These are phyloP conservation scores for Trifolium repens DNA, from an alignment of 306 rosid species.

Conservation along the genomic window DNA sequence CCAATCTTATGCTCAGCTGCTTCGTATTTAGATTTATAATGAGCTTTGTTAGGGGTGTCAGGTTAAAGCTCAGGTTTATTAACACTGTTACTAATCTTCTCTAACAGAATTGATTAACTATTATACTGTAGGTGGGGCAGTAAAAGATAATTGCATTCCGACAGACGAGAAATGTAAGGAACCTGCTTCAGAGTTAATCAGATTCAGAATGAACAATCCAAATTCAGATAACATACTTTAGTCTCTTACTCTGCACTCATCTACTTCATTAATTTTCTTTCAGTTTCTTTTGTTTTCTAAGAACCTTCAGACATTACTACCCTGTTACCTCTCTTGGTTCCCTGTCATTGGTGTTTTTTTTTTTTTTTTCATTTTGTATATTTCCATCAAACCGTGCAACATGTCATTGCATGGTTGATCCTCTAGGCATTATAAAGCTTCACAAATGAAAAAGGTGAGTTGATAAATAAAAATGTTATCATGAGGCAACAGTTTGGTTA, in stretches of 20 bases:
- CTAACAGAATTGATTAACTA: background rate
- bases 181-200: background rate
- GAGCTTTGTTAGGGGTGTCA: background rate
- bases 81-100: background rate
- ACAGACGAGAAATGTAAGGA: background rate
- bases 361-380: background rate
- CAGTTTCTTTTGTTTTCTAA: background rate
- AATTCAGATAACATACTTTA: background rate
- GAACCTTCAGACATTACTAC: constrained; percentile 4
- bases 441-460: background rate
- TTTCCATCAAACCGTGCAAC: constrained; percentile 15
- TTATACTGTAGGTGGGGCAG: background rate
- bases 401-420: constrained; percentile 3
- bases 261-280: background rate
- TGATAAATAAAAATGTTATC: constrained; percentile 12
- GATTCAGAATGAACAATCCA: background rate
- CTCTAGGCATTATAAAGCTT: constrained; percentile 1
- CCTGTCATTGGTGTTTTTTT: background rate
- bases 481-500: background rate
- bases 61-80: background rate
- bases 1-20: background rate
- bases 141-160: background rate
- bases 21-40: background rate
- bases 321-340: background rate
- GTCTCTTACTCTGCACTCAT: constrained; percentile 5